Conservation (phyloP, 1,284 basidiomycete species). For the Heterobasidion parviporum region DNA sequence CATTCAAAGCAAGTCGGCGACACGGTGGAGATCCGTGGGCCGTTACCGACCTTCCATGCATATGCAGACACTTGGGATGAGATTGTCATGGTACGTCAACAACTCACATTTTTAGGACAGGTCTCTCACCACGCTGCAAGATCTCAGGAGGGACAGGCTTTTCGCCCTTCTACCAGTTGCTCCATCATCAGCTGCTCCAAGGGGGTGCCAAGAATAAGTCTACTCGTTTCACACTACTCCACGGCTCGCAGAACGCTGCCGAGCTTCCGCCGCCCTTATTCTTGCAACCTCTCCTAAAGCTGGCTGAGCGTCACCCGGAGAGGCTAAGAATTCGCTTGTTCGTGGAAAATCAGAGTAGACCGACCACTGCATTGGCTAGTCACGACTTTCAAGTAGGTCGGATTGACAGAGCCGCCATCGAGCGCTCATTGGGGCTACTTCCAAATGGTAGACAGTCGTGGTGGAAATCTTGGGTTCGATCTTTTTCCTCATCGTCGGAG, state of each 20-base stretch:
- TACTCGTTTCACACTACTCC: constrained; percentile 62
- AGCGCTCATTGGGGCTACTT: constrained; percentile 14
- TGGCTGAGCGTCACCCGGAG: constrained; percentile 42
- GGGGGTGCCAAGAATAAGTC: constrained; percentile 23
- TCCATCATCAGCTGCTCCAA: constrained; percentile 31
- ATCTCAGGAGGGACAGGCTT: constrained; percentile 81
- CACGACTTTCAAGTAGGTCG: constrained; percentile 34
- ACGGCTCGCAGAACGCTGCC: constrained; percentile 49
- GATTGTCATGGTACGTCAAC: constrained; percentile 58
- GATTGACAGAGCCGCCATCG: constrained; percentile 42
- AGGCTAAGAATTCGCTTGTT: constrained; percentile 49
- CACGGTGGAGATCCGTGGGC: constrained; percentile 68
- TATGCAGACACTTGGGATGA: constrained; percentile 61
- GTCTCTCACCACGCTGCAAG: constrained; percentile 25
- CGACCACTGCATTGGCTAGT: constrained; percentile 13
- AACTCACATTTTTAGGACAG: not conserved
- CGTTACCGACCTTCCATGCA: constrained; percentile 67
- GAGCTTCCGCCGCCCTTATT: constrained; percentile 61
- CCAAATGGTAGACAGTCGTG: constrained; percentile 2
- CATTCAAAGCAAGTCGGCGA: constrained; percentile 65
- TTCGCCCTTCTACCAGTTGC: constrained; percentile 69
- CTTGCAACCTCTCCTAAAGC: constrained; percentile 38
- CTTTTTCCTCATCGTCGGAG: not conserved
- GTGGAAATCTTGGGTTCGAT: constrained; percentile 4
- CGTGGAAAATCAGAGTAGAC: constrained; percentile 39